Base-by-base conservation (phyloP, 2,329 filamentous ascomycete genomes). In the Emericellopsis atlantica region DNA sequence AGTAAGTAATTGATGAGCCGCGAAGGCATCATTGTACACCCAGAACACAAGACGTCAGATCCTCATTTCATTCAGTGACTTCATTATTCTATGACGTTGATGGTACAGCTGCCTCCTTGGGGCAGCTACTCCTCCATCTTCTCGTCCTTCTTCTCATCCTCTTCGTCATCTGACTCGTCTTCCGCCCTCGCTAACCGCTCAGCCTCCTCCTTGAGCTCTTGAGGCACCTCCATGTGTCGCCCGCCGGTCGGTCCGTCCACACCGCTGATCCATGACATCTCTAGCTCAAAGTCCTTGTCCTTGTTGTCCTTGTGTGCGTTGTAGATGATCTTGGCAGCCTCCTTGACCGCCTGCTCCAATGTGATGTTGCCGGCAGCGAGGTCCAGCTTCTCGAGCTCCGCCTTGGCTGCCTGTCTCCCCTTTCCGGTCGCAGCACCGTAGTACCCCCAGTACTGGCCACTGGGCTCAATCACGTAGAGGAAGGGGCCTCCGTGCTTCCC, bases 381-480 rank as follows among this genome's bases (percentile, higher is more conserved):
- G 61, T 96, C 87, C 44, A 98, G 74, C 75, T 98, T 98, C 76
- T 98, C 92, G 46, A 98, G 76, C 70, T 98, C 92, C 8, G 90
- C 88, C 74, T 98, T 98, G 57, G 92, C 92, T 40, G 89, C 83
- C 69, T 98, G 92, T 53, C 92, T 77, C 47, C 92, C 92, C 67
- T 98, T 98, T 57, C 92, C 92, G 12, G 92, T 95, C 39, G 92
- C 92, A 32, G 92, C 92, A 52, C 92, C 92, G 62, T 95, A 95
- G 74, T 98, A 98, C 45, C 92, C 92, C 92, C 92, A 98, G 72
- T 95, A 96, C 51, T 90, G 67, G 42, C 92, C 92, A 56, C 88
- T 95, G 34, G 92, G 92, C 70, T 98, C 92, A 52, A 98, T 90
- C 92, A 98, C 98, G 74, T 95, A 98, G 46, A 98, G 76, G 47